A percentile compares a stretch with the other conserved stretches of the same genome.
Conservation (phyloP, 2,329 filamentous ascomycete species). For the Ramularia endophylla region DNA sequence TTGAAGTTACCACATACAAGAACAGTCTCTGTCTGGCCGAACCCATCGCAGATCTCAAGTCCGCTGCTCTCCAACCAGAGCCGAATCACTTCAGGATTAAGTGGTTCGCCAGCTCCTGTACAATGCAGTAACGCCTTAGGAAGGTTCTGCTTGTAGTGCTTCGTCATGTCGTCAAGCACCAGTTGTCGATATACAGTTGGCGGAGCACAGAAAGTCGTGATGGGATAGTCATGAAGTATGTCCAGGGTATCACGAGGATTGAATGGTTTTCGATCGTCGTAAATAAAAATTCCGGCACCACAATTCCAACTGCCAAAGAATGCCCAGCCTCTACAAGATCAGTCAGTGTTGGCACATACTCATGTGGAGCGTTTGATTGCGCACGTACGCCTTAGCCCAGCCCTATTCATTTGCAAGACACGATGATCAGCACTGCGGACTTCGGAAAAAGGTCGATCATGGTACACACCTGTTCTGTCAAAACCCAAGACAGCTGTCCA, state of each 20-base stretch:
- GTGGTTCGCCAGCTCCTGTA: constrained; percentile 35
- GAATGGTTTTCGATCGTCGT: constrained; percentile 35
- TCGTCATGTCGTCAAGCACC: constrained; percentile 30
- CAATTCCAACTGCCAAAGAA: constrained; percentile 38
- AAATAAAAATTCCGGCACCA: constrained; percentile 36
- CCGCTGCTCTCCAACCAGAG: constrained; percentile 33
- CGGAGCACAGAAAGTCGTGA: constrained; percentile 38
- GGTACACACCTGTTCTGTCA: constrained; percentile 25
- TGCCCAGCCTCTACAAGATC: constrained; percentile 28
- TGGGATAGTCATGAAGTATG: constrained; percentile 34
- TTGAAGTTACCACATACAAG: constrained; percentile 37
- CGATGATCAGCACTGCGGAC: too few relatives aligned
- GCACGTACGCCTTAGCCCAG: constrained; percentile 36
- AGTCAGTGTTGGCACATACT: too few relatives aligned
- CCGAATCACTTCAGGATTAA: constrained; percentile 37
- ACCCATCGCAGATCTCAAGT: constrained; percentile 36
- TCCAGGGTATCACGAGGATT: constrained; percentile 27
- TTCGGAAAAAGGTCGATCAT: too few relatives aligned
- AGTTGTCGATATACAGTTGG: constrained; percentile 38
- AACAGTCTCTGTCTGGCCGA: constrained; percentile 38
- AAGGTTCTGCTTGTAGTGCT: constrained; percentile 23
- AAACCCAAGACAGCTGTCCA: constrained; percentile 35
- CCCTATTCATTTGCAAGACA: constrained; percentile 25
- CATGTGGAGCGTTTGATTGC: too few relatives aligned
- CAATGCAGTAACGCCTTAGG: constrained; percentile 33